These are phyloP conservation scores for Cyclostephanos invisitatus DNA, from an alignment of 108 stramenopile genomes.

Conservation along the genomic window DNA sequence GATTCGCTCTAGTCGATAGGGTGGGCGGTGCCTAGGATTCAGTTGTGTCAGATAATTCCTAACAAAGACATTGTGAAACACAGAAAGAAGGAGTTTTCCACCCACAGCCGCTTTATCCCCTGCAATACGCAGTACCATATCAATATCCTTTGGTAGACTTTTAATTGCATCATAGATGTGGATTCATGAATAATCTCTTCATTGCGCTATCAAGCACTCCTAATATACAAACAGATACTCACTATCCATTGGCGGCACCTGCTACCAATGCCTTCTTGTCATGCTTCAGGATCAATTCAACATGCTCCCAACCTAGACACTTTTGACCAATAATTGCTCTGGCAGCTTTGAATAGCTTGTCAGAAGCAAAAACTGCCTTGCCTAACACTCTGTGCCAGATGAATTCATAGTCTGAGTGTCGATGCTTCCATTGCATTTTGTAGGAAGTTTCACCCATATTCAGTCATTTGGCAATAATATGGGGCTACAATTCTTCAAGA, in stretches of 20 bases:
- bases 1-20: conserved; percentile 13
- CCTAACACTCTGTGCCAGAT: not conserved
- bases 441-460: not conserved
- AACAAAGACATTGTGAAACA: conserved; percentile 4
- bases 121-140: conserved; percentile 5
- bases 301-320: not conserved
- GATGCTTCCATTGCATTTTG: conserved; percentile 4
- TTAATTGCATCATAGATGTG: not conserved
- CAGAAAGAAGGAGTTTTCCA: not conserved
- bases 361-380: not conserved
- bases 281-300: not conserved
- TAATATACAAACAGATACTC: not conserved
- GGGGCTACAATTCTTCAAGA: not conserved
- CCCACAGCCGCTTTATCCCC: not conserved
- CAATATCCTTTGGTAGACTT: conserved; percentile 9
- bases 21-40: conserved; percentile 6
- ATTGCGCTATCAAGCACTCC: not conserved
- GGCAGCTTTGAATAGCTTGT: conserved; percentile 6
- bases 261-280: not conserved
- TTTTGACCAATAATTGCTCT: not conserved
- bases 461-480: not conserved
- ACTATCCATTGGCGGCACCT: not conserved
- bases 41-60: not conserved
- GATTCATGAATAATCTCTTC: not conserved
- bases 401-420: not conserved